Base-by-base conservation (phyloP, 2,329 filamentous ascomycete species). In the Beauveria bassiana region DNA sequence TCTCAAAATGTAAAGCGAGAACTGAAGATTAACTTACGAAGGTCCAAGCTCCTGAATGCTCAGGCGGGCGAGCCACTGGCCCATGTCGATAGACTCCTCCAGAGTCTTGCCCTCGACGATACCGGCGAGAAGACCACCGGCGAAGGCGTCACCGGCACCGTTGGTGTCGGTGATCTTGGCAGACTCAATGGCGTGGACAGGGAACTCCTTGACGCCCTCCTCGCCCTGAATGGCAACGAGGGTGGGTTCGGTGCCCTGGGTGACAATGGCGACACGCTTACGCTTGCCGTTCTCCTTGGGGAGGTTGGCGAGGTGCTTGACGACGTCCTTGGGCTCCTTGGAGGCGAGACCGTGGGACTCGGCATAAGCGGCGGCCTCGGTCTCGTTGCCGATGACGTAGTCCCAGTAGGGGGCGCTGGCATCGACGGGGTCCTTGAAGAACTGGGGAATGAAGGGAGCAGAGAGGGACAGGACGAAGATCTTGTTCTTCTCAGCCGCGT, bases 391-490 rank as follows among this genome's bases (percentile, higher is more conserved):
- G 74, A 99, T 90, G 64, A 98, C 82, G 78, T 93, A 96, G 79
- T 98, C 93, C 82, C 92, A 96, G 85, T 96, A 97, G 34, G 90
- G 89, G 59, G 91, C 82, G 60, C 90, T 88, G 70, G 86, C 87
- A 77, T 96, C 91, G 53, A 99, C 85, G 66, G 86, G 89, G 55
- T 97, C 93, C 83, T 97, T 97, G 88, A 98, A 99, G 84, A 97
- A 96, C 74, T 96, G 89, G 45, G 89, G 81, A 71, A 99, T 96
- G 82, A 99, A 99, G 63, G 95, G 95, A 8, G 95, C 95, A 57
- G 91, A 95, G 64, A 99, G 86, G 68, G 92, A 96, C 69, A 99
- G 86, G 69, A 93, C 86, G 76, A 98, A 96, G 65, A 82, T 81
- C 86, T 99, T 99, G 84, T 98, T 88, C 76, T 91, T 86, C 66